These are phyloP conservation scores for Lojkania enalia DNA, from an alignment of 2,329 filamentous ascomycete species.

Conservation along the genomic window DNA sequence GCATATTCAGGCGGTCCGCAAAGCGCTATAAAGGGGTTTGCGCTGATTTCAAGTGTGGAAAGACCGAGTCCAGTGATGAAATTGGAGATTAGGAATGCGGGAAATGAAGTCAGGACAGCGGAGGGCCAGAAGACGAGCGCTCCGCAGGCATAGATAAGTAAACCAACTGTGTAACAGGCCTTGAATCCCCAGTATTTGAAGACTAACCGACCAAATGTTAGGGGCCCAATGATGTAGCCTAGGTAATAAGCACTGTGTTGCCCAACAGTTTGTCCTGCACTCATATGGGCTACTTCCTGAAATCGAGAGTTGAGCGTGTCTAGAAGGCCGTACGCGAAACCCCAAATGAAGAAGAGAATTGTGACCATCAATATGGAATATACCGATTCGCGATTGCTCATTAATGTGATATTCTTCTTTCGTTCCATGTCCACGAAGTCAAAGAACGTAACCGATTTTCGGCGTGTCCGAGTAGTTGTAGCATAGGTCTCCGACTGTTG, in stretches of 20 bases:
- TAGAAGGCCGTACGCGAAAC: slow-evolving; percentile 84
- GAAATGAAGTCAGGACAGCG: slow-evolving; percentile 63
- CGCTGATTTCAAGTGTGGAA: slow-evolving; percentile 62
- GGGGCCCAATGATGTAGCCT: slow-evolving; percentile 70
- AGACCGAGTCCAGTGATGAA: slow-evolving; percentile 65
- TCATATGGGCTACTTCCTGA: slow-evolving; percentile 64
- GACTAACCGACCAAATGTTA: slow-evolving; percentile 65
- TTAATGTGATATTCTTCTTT: slow-evolving; percentile 71
- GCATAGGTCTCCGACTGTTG: slow-evolving; percentile 43
- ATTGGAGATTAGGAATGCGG: slow-evolving; percentile 64
- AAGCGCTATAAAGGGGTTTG: slow-evolving; percentile 65
- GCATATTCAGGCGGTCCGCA: slow-evolving; percentile 64
- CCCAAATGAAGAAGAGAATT: slow-evolving; percentile 85
- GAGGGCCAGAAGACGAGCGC: slow-evolving; percentile 67
- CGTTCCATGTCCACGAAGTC: slow-evolving; percentile 72
- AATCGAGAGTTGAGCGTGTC: slow-evolving; percentile 78
- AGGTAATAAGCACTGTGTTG: slow-evolving; percentile 73
- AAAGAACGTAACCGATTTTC: slow-evolving; percentile 61
- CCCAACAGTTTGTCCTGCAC: slow-evolving; percentile 64
- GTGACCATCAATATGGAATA: slow-evolving; percentile 76
- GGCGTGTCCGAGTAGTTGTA: slow-evolving; percentile 28
- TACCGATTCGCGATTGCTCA: slow-evolving; percentile 65
- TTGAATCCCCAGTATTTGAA: slow-evolving; percentile 66
- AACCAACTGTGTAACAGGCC: slow-evolving; percentile 62
- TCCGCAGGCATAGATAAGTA: slow-evolving; percentile 65